phyloP scores from a whole-genome alignment of 495 filamentous ascomycete genomes.

The Daldinia concentrica region DNA sequence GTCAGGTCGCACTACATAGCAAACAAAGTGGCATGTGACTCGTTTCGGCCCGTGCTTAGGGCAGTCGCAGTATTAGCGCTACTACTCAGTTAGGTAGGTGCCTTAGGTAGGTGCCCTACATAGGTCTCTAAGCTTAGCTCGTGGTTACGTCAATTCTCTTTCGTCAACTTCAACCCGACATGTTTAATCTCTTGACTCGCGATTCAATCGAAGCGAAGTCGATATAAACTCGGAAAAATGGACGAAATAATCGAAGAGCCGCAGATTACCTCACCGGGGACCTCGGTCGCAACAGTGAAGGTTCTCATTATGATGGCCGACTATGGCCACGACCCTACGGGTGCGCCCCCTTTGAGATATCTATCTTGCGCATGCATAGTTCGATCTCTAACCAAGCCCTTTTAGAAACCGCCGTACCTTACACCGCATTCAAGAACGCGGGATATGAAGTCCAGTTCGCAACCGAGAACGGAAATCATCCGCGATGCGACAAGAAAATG shows the following conservation, averaged over 20 bases:
- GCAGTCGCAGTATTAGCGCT: neutral
- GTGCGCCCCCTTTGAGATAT: conserved; percentile 38
- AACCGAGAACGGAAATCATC: conserved; percentile 59
- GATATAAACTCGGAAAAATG: neutral
- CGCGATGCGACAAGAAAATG: conserved; percentile 63
- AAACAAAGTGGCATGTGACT: neutral
- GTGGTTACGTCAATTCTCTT: conserved; percentile 3
- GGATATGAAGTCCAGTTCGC: conserved; percentile 61
- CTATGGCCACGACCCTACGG: conserved; percentile 66
- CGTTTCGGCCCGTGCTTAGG: neutral
- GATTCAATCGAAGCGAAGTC: conserved; percentile 2
- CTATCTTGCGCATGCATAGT: neutral
- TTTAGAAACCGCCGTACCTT: conserved; percentile 63
- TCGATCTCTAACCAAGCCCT: neutral
- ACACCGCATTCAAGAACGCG: conserved; percentile 59
- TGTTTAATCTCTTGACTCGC: conserved; percentile 2
- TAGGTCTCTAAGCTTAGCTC: neutral
- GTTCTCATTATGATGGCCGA: conserved; percentile 63
- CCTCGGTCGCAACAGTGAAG: conserved; percentile 29
- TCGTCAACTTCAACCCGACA: neutral
- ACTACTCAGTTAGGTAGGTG: neutral
- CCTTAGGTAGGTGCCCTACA: neutral
- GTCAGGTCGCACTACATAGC: neutral
- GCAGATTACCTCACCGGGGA: conserved; percentile 36
- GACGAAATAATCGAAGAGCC: conserved; percentile 35